Conservation (phyloP, 352 stramenopile genomes). For the Blastocystis sp. region DNA sequence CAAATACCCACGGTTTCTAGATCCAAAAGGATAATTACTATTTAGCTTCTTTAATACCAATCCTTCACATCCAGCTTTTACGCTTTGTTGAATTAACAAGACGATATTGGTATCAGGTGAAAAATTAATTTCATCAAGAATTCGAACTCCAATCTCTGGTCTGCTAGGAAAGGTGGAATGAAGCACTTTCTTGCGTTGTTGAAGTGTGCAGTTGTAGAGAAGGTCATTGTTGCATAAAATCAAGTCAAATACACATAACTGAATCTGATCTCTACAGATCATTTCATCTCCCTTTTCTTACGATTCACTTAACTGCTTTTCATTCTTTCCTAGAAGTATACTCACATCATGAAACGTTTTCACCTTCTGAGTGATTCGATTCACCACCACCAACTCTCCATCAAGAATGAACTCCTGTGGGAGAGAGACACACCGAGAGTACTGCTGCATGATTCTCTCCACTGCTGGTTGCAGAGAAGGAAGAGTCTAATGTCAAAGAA, state of each 20-base stretch:
- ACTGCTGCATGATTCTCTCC: neutral
- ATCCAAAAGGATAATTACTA: neutral
- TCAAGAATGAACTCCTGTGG: constrained; percentile 24
- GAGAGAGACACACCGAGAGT: neutral
- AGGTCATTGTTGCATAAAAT: neutral
- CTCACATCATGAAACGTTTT: constrained; percentile 14
- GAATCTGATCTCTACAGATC: neutral
- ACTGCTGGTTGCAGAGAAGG: constrained; percentile 8
- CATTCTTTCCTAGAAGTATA: constrained; percentile 2
- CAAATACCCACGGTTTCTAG: neutral
- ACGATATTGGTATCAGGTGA: neutral
- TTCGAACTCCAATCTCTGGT: neutral
- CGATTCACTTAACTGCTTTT: neutral
- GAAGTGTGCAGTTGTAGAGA: neutral
- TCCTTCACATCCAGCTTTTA: constrained; percentile 2
- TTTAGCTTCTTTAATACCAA: constrained; percentile 4
- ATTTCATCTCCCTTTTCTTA: neutral
- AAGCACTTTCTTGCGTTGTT: neutral
- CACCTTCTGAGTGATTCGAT: neutral
- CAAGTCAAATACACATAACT: constrained; percentile 27
- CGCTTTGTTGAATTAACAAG: neutral
- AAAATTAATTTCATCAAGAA: neutral
- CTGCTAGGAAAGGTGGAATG: neutral
- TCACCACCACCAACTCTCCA: constrained; percentile 23
- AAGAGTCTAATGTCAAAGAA: neutral